Percentiles rank a stretch among this genome's conserved stretches.
phyloP scores from a whole-genome alignment of 2,329 filamentous ascomycete species.

The Phialophora tarda region DNA sequence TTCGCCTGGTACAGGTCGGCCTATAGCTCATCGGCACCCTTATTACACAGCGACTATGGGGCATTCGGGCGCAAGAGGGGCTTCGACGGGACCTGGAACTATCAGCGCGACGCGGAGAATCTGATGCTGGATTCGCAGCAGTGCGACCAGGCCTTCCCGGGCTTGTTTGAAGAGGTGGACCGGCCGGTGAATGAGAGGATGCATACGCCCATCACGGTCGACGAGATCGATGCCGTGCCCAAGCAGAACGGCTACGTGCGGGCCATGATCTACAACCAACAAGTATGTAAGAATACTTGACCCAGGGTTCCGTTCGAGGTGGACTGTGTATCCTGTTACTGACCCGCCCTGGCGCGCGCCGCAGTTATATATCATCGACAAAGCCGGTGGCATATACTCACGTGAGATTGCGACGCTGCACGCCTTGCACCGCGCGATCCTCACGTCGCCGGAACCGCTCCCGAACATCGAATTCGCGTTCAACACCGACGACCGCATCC shows the following conservation, averaged over 20 bases:
- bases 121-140: conserved; percentile 37
- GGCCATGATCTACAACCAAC: conserved; percentile 47
- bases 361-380: conserved; percentile 46
- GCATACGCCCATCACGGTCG: conserved; percentile 35
- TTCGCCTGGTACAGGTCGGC: conserved; percentile 22
- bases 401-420: conserved; percentile 52
- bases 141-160: conserved; percentile 41
- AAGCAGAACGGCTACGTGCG: conserved; percentile 42
- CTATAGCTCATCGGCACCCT: neutral
- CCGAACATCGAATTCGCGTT: conserved; percentile 59
- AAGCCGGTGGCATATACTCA: conserved; percentile 42
- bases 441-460: conserved; percentile 48
- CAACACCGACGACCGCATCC: conserved; percentile 52
- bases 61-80: conserved; percentile 2
- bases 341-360: neutral
- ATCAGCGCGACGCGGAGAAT: conserved; percentile 39
- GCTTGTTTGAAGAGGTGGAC: conserved; percentile 40
- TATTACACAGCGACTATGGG: conserved; percentile 12
- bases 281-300: conserved; percentile 32
- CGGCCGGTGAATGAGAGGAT: conserved; percentile 33
- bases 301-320: neutral
- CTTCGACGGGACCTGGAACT: conserved; percentile 33
- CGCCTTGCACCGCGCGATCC: conserved; percentile 56
- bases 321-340: conserved; percentile 2
- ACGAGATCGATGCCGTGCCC: conserved; percentile 37